Percentiles rank a stretch among this genome's conserved stretches.
These are phyloP conservation scores for Fusarium mangiferae DNA, from an alignment of 2,329 filamentous ascomycete species.

Conservation along the genomic window DNA sequence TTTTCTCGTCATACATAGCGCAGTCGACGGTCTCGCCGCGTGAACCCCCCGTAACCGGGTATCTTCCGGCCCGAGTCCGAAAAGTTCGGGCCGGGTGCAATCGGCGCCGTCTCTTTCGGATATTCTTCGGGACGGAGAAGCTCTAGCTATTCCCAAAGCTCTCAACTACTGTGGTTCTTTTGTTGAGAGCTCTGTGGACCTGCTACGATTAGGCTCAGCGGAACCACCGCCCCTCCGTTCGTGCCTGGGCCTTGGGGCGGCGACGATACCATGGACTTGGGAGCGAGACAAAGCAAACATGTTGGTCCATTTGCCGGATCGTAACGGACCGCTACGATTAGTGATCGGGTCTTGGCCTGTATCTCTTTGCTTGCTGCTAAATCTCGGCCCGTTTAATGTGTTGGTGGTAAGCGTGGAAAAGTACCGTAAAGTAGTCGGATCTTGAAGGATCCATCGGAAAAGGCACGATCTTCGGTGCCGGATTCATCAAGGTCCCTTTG, in stretches of 20 bases:
- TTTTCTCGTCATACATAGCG: background rate
- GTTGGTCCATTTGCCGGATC: slow-evolving; percentile 7
- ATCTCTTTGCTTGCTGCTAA: slow-evolving; percentile 21
- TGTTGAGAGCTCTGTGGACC: slow-evolving; percentile 3
- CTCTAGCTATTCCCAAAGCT: slow-evolving; percentile 11
- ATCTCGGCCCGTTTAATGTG: slow-evolving; percentile 18
- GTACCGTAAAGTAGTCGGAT: background rate
- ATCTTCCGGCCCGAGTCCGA: slow-evolving; percentile 7
- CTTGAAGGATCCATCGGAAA: background rate
- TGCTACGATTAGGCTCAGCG: slow-evolving; percentile 1
- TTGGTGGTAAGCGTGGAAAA: background rate
- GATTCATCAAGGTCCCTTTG: background rate
- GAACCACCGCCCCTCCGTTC: slow-evolving; percentile 11
- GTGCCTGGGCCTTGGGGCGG: slow-evolving; percentile 11
- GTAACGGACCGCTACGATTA: slow-evolving; percentile 6
- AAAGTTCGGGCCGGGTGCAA: slow-evolving; percentile 4
- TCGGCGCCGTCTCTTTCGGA: slow-evolving; percentile 8
- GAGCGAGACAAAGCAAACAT: slow-evolving; percentile 5
- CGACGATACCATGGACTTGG: slow-evolving; percentile 20
- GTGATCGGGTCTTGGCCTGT: background rate
- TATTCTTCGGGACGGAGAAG: background rate
- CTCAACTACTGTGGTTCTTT: background rate
- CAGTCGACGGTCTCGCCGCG: background rate
- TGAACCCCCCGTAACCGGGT: slow-evolving; percentile 7
- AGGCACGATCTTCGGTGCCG: background rate